These are phyloP conservation scores for Monosporascus sp. DNA, from an alignment of 2,329 filamentous ascomycete genomes.

Conservation along the genomic window DNA sequence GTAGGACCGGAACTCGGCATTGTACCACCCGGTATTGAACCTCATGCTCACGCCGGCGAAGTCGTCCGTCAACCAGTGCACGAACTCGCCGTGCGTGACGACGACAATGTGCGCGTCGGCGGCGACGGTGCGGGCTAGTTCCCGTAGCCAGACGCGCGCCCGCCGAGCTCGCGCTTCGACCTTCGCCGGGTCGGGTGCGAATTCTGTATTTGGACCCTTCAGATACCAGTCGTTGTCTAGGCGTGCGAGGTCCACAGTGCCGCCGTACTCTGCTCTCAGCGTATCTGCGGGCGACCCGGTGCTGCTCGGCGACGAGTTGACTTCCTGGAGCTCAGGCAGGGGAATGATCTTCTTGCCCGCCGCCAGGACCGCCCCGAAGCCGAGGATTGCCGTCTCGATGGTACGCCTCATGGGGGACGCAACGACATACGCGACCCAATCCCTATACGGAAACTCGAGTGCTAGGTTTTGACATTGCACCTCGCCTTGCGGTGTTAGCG, in stretches of 20 bases:
- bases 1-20: constrained; percentile 66
- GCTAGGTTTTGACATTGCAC: constrained; percentile 62
- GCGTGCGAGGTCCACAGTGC: constrained; percentile 53
- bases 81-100: constrained; percentile 73
- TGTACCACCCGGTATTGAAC: constrained; percentile 58
- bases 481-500: constrained; percentile 65
- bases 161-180: constrained; percentile 54
- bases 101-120: constrained; percentile 62
- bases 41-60: constrained; percentile 54
- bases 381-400: constrained; percentile 66
- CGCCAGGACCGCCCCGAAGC: constrained; percentile 45
- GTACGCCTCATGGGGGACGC: constrained; percentile 76
- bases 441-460: constrained; percentile 55
- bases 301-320: constrained; percentile 67
- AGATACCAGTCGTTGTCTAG: constrained; percentile 64
- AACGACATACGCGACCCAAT: constrained; percentile 59
- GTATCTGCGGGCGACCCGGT: constrained; percentile 53
- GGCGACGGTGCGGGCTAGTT: constrained; percentile 30
- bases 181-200: constrained; percentile 40
- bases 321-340: constrained; percentile 73
- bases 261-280: constrained; percentile 52
- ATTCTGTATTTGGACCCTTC: constrained; percentile 46
- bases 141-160: constrained; percentile 52
- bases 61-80: constrained; percentile 80
- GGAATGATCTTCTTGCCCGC: constrained; percentile 48